Base-by-base conservation (phyloP, 176 grass and related monocot genomes). In the Oryza meyeriana region DNA sequence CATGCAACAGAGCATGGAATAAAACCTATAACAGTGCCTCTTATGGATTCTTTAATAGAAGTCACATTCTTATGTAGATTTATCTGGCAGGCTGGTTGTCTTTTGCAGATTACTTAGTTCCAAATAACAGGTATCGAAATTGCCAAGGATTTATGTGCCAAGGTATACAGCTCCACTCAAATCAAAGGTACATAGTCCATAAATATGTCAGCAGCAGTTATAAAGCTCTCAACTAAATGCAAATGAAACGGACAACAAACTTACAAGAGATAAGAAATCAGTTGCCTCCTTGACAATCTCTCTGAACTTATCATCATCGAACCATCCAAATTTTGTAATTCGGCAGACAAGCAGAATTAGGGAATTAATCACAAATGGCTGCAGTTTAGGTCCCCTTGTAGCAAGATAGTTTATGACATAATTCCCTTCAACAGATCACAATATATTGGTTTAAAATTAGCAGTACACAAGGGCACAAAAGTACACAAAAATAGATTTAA, bases 351-450 rank as follows among this genome's bases (percentile, higher is more conserved):
- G 83, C 81, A 94, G 97, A 90, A 99, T 96, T 68, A 99, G 74
- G 35, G 97, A 99, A 78, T 87, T 89, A 93, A 68, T 91, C 65
- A 99, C 93, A 86, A 99, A 99, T 77, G 48, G 91, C 87, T 99
- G 93, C 91, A 99, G 78, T 88, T 99, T 92, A 83, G 91, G 87
- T 84, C 97, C 97, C 91, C 97, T 96, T 76, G 87, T 72, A 57
- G 87, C 97, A 88, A 99, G 93, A 90, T 99, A 99, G 83, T 90
- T 99, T 87, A 99, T 90, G 88, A 96, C 97, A 96, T 99, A 99
- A 96, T 85, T 96, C 89, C 97, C 97, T 99, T 96, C 95, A 98
- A 93, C 69, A 94, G 61, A 98, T 88, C 72, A 86, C 88, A 90
- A 85, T 50, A 75, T 69, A 62, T 94, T 91, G 94, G 88, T 80